Conservation (phyloP, 108 stramenopile genomes). For the Craspedostauros australis region DNA sequence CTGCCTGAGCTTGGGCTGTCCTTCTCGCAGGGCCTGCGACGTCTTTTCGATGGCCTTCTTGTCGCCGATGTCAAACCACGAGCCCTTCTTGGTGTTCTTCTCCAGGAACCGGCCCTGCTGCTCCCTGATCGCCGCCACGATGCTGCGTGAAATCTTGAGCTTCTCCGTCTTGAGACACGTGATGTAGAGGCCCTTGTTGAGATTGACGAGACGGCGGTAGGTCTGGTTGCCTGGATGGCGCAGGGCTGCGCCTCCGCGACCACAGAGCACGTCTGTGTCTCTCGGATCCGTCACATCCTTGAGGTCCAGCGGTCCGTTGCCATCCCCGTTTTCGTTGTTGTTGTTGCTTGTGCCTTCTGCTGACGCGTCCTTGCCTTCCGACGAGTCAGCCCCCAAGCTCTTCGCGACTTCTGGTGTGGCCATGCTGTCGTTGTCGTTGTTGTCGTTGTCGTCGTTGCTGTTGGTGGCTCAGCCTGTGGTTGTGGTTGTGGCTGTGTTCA, state of each 20-base stretch:
- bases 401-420: too few species aligned
- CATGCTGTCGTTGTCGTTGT: constrained; percentile 1
- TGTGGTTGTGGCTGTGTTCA: too few species aligned
- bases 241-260: constrained; percentile 65
- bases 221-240: constrained; percentile 66
- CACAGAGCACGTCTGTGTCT: constrained; percentile 70
- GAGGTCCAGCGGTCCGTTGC: constrained; percentile 4
- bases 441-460: background rate
- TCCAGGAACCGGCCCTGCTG: constrained; percentile 74
- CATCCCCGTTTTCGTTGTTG: background rate
- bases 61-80: constrained; percentile 65
- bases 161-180: constrained; percentile 56
- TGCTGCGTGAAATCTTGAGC: constrained; percentile 66
- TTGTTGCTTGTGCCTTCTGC: too few species aligned
- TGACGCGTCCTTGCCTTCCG: too few species aligned
- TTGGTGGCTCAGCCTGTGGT: too few species aligned
- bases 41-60: constrained; percentile 77
- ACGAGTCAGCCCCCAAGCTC: too few species aligned
- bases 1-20: constrained; percentile 67
- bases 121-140: constrained; percentile 73
- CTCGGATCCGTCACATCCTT: constrained; percentile 25
- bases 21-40: constrained; percentile 74
- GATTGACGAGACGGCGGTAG: constrained; percentile 54
- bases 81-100: constrained; percentile 36
- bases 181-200: constrained; percentile 48